These are phyloP conservation scores for Phytophthora aleatoria DNA, from an alignment of 352 stramenopile genomes.

Conservation along the genomic window DNA sequence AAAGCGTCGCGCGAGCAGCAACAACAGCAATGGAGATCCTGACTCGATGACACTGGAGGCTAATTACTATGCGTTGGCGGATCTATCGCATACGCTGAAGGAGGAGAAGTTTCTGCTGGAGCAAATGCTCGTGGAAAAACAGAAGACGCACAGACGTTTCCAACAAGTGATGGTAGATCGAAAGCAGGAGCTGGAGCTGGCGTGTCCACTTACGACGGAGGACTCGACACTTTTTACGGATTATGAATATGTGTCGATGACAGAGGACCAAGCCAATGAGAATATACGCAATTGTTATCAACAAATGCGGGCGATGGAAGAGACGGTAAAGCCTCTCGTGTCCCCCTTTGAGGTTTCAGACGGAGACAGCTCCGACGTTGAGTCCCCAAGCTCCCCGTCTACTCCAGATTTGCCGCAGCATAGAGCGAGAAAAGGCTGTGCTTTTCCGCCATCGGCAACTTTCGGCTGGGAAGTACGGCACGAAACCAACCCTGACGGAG, in stretches of 20 bases:
- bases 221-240: slow-evolving; percentile 38
- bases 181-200: slow-evolving; percentile 52
- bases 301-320: slow-evolving; percentile 55
- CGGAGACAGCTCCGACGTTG: slow-evolving; percentile 25
- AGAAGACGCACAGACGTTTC: slow-evolving; percentile 47
- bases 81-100: slow-evolving; percentile 59
- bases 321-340: slow-evolving; percentile 46
- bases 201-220: slow-evolving; percentile 37
- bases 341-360: slow-evolving; percentile 36
- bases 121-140: slow-evolving; percentile 55
- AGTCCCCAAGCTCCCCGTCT: slow-evolving; percentile 19
- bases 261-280: slow-evolving; percentile 55
- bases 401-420: slow-evolving; percentile 5
- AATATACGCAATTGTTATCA: slow-evolving; percentile 63
- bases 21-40: slow-evolving; percentile 9
- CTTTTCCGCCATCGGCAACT: slow-evolving; percentile 52
- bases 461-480: slow-evolving; percentile 60
- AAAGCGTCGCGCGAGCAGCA: slow-evolving; percentile 24
- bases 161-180: slow-evolving; percentile 60
- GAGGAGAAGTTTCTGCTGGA: slow-evolving; percentile 65
- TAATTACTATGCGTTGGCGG: slow-evolving; percentile 57
- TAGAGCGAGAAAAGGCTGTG: slow-evolving; percentile 21
- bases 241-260: slow-evolving; percentile 60
- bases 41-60: slow-evolving; percentile 37
- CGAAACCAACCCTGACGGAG: slow-evolving; percentile 40